Conservation (phyloP, 1,284 basidiomycete genomes). For the Cronartium ribicola region DNA sequence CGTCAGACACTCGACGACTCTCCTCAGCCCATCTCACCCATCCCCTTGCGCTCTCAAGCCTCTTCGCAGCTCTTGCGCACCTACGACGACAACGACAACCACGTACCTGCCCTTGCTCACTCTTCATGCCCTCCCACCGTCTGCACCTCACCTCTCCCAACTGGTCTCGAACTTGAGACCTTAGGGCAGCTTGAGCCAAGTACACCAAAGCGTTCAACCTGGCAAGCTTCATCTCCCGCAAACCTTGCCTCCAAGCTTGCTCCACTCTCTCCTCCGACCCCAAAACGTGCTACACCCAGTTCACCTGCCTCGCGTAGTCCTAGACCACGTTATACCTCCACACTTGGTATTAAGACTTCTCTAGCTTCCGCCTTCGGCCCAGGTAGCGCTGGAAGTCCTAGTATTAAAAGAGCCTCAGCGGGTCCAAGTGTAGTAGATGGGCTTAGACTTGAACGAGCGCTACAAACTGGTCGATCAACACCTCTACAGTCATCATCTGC, state of each 20-base stretch:
- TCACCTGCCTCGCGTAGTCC: conserved; percentile 28
- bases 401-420: neutral
- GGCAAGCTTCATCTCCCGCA: conserved; percentile 25
- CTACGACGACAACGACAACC: neutral
- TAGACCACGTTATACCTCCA: conserved; percentile 31
- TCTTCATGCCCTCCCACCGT: neutral
- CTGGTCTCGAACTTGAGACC: neutral
- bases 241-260: conserved; percentile 33
- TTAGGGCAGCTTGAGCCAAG: neutral
- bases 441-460: neutral
- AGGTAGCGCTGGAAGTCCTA: neutral
- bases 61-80: neutral
- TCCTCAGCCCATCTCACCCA: conserved; percentile 1
- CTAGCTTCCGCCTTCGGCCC: neutral
- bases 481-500: neutral
- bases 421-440: neutral
- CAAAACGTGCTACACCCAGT: conserved; percentile 12
- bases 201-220: conserved; percentile 5
- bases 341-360: conserved; percentile 14
- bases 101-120: neutral
- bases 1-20: neutral
- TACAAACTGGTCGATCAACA: neutral
- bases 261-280: conserved; percentile 6
- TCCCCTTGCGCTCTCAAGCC: conserved; percentile 1
- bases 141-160: neutral